Conservation (phyloP, 2,329 filamentous ascomycete species). For the Penicillium sp. region DNA sequence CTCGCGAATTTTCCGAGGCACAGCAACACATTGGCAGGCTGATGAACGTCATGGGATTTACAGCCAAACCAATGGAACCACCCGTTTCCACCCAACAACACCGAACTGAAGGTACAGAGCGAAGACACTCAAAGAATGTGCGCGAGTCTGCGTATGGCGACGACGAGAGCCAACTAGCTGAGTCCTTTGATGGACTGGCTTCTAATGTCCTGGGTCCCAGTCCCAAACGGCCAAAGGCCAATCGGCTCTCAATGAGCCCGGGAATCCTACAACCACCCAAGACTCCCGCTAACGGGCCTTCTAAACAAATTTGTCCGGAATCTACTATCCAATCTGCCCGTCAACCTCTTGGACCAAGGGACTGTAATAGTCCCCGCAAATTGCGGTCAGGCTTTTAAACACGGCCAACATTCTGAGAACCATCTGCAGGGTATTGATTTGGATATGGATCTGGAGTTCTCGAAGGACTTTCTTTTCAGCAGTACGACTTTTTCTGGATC, state of each 20-base stretch:
- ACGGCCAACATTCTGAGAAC: slow-evolving; percentile 12
- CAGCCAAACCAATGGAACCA: slow-evolving; percentile 19
- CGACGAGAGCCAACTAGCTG: slow-evolving; percentile 17
- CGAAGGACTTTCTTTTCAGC: slow-evolving; percentile 37
- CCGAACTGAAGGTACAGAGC: background rate
- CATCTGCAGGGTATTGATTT: slow-evolving; percentile 30
- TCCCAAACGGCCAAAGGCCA: slow-evolving; percentile 30
- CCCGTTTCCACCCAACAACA: background rate
- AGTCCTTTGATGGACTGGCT: slow-evolving; percentile 23
- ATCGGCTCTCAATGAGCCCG: slow-evolving; percentile 16
- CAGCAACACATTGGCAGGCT: slow-evolving; percentile 40
- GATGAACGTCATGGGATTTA: slow-evolving; percentile 42
- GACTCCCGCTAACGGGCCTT: slow-evolving; percentile 1
- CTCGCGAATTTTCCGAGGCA: slow-evolving; percentile 41
- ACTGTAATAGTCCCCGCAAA: slow-evolving; percentile 29
- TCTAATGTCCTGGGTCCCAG: slow-evolving; percentile 23
- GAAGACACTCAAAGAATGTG: slow-evolving; percentile 7
- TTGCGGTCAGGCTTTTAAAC: slow-evolving; percentile 16
- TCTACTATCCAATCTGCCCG: slow-evolving; percentile 4
- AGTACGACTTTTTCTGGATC: slow-evolving; percentile 31
- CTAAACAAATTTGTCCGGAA: slow-evolving; percentile 1
- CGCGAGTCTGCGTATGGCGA: slow-evolving; percentile 19
- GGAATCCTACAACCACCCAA: background rate
- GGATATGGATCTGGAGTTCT: slow-evolving; percentile 37
- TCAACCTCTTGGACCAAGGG: slow-evolving; percentile 24